Percentiles rank a stretch among this genome's conserved stretches.
Conservation (phyloP, 495 filamentous ascomycete species). For the Penicillium atrosanguineum region DNA sequence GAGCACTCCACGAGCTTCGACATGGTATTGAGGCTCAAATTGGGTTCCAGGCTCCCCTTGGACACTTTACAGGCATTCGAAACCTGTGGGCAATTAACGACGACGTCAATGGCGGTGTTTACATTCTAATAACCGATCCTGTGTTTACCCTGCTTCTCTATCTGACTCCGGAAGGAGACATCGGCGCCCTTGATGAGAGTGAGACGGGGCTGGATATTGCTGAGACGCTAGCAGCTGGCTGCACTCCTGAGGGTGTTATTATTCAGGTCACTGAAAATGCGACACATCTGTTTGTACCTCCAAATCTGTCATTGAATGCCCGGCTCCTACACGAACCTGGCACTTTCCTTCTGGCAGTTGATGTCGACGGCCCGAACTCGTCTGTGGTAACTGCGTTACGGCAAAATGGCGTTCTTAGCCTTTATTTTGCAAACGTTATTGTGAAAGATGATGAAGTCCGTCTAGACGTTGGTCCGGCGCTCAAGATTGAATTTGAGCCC, state of each 20-base stretch:
- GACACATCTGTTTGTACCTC: slow-evolving; percentile 37
- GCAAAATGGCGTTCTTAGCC: slow-evolving; percentile 15
- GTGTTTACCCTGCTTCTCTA: slow-evolving; percentile 38
- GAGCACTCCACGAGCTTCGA: slow-evolving; percentile 67
- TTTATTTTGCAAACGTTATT: slow-evolving; percentile 24
- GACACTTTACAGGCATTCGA: slow-evolving; percentile 32
- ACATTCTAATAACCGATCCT: slow-evolving; percentile 40
- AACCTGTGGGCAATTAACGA: slow-evolving; percentile 53
- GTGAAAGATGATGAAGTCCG: slow-evolving; percentile 5
- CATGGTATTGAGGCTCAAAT: slow-evolving; percentile 69
- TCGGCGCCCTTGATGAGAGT: slow-evolving; percentile 39
- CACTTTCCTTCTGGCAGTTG: slow-evolving; percentile 27
- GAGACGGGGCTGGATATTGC: slow-evolving; percentile 48
- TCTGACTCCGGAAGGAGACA: slow-evolving; percentile 33
- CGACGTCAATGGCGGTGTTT: slow-evolving; percentile 34
- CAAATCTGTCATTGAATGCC: slow-evolving; percentile 15
- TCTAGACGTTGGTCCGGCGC: slow-evolving; percentile 15
- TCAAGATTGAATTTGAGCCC: slow-evolving; percentile 32
- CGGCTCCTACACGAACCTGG: slow-evolving; percentile 15
- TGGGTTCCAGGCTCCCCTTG: slow-evolving; percentile 50
- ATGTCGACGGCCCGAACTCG: slow-evolving; percentile 28
- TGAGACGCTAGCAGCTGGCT: slow-evolving; percentile 56
- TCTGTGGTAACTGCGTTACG: slow-evolving; percentile 29
- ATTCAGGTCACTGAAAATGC: slow-evolving; percentile 58
- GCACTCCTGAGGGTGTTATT: slow-evolving; percentile 34